Percentiles rank a stretch among this genome's conserved stretches.
Evolutionary conservation across 176 grass and related monocot genomes (phyloP).

Genomic region (Oryza nivara): DNA sequence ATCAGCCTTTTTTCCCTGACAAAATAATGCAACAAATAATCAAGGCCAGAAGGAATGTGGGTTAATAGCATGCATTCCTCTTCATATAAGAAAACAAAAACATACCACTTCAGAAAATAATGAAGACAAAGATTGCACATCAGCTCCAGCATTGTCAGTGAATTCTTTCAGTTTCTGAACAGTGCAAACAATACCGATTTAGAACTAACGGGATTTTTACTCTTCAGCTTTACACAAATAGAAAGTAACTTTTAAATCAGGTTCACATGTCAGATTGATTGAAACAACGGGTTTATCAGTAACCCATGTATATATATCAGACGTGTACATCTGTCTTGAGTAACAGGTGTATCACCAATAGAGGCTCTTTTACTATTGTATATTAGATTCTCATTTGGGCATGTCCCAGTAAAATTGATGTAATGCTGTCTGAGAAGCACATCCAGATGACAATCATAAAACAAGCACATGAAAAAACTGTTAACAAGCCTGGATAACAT

Average conservation of each 20-base stretch:
- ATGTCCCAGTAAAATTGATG: conserved; percentile 9
- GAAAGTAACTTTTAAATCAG: not conserved
- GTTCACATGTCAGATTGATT: conserved; percentile 19
- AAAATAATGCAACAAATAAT: conserved; percentile 39
- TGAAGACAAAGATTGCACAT: conserved; percentile 76
- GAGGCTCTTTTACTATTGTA: not conserved
- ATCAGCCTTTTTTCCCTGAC: conserved; percentile 91
- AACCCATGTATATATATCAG: not conserved
- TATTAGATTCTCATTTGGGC: conserved; percentile 1
- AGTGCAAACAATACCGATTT: conserved; percentile 23
- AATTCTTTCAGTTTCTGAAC: conserved; percentile 93
- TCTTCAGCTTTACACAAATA: not conserved
- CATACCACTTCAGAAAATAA: conserved; percentile 91
- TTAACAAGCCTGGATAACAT: not conserved
- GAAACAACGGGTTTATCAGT: not conserved
- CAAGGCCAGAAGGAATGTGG: conserved; percentile 19
- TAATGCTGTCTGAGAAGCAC: not conserved
- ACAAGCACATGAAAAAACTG: conserved; percentile 12
- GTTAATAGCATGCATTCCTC: not conserved
- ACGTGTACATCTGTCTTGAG: not conserved
- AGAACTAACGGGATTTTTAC: conserved; percentile 14
- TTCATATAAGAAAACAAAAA: conserved; percentile 23
- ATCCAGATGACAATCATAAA: conserved; percentile 20
- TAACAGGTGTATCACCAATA: conserved; percentile 14
- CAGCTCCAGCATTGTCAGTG: conserved; percentile 79